Evolutionary conservation across 192 early-diverging fungal species (phyloP), one percentile per base, ranked within the genome.

Genomic region (Podila epicladia): DNA sequence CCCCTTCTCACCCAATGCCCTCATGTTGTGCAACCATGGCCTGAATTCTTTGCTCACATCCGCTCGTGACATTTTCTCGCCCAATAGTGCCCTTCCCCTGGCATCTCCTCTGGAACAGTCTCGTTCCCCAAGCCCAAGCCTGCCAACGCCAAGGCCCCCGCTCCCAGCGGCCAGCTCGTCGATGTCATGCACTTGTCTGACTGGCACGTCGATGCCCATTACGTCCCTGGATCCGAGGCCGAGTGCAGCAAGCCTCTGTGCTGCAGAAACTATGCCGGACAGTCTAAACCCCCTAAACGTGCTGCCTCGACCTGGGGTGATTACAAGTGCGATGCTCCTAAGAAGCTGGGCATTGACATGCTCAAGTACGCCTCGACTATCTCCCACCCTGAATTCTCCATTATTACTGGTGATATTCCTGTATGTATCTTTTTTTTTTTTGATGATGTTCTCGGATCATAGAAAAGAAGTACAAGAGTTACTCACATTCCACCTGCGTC

Each of bases 131-230:
- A 84, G 64, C 59, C 83, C 9, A 85, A 67, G 24, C 87, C 87
- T 24, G 58, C 41, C 37, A 73, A 79, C 28, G 50, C 70, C 29
- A 58, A 59, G 5, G 55, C 49, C 8, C 82, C 67, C 1, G 33
- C 67, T 20, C 66, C 66, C 3, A 75, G 67, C 24, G 82, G 74
- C n/a, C 22, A 75, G 9, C 75, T 63, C 17, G 58, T 87, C 29
- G 83, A 84, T 33, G 78, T 86, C 22, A 62, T 86, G 26, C 87
- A 88, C 58, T 64, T 88, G 15, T 86, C 85, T 15, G 87, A 88
- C 64, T 73, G 72, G 72, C 72, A 73, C 49, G 63, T 66, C 53
- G 72, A 73, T 29, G 22, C 57, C 5, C 24, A 60, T 24, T 69
- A 60, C 24, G 26, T 24, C 4, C 58, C 67, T 9, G 58, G 38